A percentile compares a stretch with the other conserved stretches of the same genome.
Evolutionary conservation across 83 land plant species (phyloP).

Genomic region (Thuja plicata): DNA sequence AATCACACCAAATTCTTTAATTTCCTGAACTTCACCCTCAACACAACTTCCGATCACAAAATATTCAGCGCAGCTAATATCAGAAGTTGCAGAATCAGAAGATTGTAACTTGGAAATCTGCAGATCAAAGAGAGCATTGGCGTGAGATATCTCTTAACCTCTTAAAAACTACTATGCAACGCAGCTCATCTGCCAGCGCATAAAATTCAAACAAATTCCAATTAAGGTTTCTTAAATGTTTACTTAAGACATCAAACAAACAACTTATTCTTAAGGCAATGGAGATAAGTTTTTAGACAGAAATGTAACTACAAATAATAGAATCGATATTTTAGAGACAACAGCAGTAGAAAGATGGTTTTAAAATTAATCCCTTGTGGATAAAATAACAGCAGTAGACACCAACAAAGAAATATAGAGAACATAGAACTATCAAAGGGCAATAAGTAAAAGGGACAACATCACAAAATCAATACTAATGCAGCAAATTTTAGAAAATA

Average conservation of each 20-base stretch:
- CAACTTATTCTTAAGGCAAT: neutral
- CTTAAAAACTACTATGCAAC: neutral
- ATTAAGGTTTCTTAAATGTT: neutral
- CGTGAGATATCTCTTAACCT: neutral
- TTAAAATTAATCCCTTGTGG: neutral
- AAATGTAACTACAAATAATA: neutral
- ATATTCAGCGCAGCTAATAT: constrained; percentile 52
- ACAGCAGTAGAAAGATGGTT: neutral
- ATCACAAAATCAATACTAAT: neutral
- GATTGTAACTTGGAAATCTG: constrained; percentile 68
- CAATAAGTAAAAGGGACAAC: neutral
- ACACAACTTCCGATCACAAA: constrained; percentile 66
- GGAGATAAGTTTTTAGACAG: neutral
- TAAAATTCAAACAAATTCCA: neutral
- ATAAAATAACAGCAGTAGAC: neutral
- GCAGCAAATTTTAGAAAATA: neutral
- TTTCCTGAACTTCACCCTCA: constrained; percentile 70
- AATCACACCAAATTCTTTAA: constrained; percentile 88
- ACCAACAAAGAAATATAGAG: neutral
- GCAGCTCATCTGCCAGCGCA: neutral
- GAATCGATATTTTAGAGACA: neutral
- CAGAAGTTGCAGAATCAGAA: constrained; percentile 23
- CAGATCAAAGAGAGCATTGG: constrained; percentile 3
- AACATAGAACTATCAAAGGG: neutral
- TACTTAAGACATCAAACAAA: neutral